phyloP scores from a whole-genome alignment of 2,329 filamentous ascomycete species.

The Grosmannia huntii region DNA sequence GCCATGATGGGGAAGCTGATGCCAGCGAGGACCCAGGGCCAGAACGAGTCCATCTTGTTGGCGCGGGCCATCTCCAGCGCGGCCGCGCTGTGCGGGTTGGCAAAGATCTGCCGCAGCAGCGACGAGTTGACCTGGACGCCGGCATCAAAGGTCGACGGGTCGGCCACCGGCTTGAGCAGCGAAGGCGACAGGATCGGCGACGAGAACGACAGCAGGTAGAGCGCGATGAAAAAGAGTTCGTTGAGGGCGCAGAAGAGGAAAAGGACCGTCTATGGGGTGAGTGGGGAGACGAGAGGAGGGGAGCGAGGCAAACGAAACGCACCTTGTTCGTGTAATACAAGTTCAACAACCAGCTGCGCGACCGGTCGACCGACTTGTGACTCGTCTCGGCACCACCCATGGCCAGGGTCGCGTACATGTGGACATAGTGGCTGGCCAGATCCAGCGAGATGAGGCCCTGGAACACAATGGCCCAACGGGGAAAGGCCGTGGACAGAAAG shows the following conservation, averaged over 20 bases:
- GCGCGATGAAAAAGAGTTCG: constrained; percentile 93
- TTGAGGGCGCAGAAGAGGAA: constrained; percentile 86
- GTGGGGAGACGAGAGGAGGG: background rate
- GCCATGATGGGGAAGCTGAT: constrained; percentile 79
- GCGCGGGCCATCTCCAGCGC: constrained; percentile 85
- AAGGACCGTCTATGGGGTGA: constrained; percentile 50
- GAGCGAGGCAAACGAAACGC: constrained; percentile 8
- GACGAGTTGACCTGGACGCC: constrained; percentile 59
- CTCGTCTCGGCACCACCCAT: constrained; percentile 71
- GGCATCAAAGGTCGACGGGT: constrained; percentile 41
- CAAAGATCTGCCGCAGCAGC: constrained; percentile 62
- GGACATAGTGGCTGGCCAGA: constrained; percentile 93
- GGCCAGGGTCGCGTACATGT: constrained; percentile 92
- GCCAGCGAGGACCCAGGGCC: constrained; percentile 69
- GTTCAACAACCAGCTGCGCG: constrained; percentile 78
- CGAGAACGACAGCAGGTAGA: constrained; percentile 95
- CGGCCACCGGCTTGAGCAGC: constrained; percentile 49
- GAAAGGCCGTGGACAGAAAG: constrained; percentile 89
- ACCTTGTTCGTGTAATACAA: constrained; percentile 98
- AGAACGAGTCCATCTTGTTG: constrained; percentile 59
- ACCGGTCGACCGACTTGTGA: constrained; percentile 90
- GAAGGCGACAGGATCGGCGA: constrained; percentile 80
- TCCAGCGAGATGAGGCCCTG: constrained; percentile 87
- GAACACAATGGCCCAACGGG: constrained; percentile 86
- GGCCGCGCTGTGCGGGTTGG: constrained; percentile 81